Conservation (phyloP, 352 stramenopile genomes). For the Pythium dissotocum region DNA sequence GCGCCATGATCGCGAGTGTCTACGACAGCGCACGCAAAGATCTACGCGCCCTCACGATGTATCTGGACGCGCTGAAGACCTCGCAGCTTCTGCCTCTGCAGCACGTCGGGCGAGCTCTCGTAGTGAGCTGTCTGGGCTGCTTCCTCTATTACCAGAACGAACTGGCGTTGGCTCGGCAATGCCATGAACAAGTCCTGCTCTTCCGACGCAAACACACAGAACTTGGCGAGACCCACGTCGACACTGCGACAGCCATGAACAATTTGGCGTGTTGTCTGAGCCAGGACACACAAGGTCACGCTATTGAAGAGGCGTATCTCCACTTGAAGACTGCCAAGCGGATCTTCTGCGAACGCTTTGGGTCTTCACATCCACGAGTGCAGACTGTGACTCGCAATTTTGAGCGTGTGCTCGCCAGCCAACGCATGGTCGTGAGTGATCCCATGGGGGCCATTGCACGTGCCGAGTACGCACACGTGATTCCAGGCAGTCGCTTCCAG, state of each 20-base stretch:
- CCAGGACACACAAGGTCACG: conserved; percentile 32
- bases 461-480: conserved; percentile 63
- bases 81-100: conserved; percentile 34
- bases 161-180: conserved; percentile 46
- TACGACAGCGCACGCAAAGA: conserved; percentile 57
- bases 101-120: conserved; percentile 41
- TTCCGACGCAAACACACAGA: conserved; percentile 31
- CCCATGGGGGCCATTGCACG: conserved; percentile 39
- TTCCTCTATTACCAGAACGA: conserved; percentile 61
- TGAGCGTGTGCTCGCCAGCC: conserved; percentile 40
- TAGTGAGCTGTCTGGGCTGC: conserved; percentile 53
- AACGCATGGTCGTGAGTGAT: conserved; percentile 50
- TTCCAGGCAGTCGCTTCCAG: conserved; percentile 61
- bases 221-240: conserved; percentile 39
- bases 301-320: conserved; percentile 56
- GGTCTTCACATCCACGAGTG: conserved; percentile 41
- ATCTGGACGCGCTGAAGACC: conserved; percentile 52
- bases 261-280: conserved; percentile 73
- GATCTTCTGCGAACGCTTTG: conserved; percentile 51
- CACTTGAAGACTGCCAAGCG: conserved; percentile 52
- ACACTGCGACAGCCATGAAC: conserved; percentile 74
- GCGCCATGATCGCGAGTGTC: conserved; percentile 48
- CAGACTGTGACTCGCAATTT: conserved; percentile 51
- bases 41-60: conserved; percentile 45
- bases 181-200: conserved; percentile 54